Conservation (phyloP, 1,139 yeast genomes). For the Nakaseomyces glabratus region DNA sequence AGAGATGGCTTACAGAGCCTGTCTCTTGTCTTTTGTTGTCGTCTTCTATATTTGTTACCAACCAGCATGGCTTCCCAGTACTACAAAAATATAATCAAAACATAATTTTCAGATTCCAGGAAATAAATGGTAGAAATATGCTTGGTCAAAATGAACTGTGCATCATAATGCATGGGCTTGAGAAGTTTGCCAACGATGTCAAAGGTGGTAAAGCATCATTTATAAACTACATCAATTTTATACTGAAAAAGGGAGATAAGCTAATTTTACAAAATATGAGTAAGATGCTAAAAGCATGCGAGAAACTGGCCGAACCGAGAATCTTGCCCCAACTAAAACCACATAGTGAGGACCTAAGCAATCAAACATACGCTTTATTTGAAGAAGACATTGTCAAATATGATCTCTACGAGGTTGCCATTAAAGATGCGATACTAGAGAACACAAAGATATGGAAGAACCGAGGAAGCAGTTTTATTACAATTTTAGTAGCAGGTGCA, state of each 20-base stretch:
- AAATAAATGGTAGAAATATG: constrained; percentile 26
- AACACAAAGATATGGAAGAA: constrained; percentile 14
- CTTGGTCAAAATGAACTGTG: constrained; percentile 21
- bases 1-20: constrained; percentile 60
- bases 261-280: constrained; percentile 9
- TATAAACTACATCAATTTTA: constrained; percentile 45
- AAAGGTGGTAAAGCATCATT: constrained; percentile 40
- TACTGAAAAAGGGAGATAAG: constrained; percentile 34
- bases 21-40: constrained; percentile 47
- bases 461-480: constrained; percentile 13
- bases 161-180: constrained; percentile 39
- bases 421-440: constrained; percentile 47
- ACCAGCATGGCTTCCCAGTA: constrained; percentile 54
- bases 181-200: constrained; percentile 32
- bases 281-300: constrained; percentile 1
- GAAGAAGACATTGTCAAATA: constrained; percentile 66
- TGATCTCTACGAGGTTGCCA: constrained; percentile 56
- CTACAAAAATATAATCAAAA: constrained; percentile 46
- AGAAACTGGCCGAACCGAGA: constrained; percentile 13
- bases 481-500: constrained; percentile 68
- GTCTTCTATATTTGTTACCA: constrained; percentile 44
- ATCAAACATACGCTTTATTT: constrained; percentile 55
- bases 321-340: constrained; percentile 62
- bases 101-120: constrained; percentile 28
- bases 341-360: constrained; percentile 44